Evolutionary conservation across 2,329 filamentous ascomycete species (phyloP), one percentile per base, ranked within the genome.

Genomic region (Trichophyton schoenleinii): DNA sequence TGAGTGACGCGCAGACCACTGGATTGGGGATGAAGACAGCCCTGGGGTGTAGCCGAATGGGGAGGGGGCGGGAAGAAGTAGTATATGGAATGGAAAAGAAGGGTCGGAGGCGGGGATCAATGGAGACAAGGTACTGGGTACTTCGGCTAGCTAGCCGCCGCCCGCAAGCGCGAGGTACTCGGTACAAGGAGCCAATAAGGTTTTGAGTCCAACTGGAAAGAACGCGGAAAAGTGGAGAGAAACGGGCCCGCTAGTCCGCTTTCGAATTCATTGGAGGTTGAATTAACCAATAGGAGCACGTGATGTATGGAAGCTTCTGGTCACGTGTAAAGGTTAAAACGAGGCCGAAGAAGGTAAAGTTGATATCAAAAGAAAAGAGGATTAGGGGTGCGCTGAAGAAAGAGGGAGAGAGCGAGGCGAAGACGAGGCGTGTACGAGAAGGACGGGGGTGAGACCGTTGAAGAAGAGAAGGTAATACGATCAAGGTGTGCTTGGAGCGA

Each of bases 11-110:
- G 46, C 8, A 22, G 5, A 25, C 46, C 20, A 22, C 25, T 9
- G 13, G 15, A 15, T 3, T 18, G 31, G 34, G n/a, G 28, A 22
- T 31, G 22, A 36, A n/a, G 52, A 55, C 20, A 18, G 52, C 28
- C 28, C 31, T 55, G 52, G 28, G 34, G 25, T 18, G 11, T 18
- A 25, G 28, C 13, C 6, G 52, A 34, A 36, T 38, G 34, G 34
- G 8, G 28, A 6, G 28, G 7, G n/a, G 28, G 28, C 22, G 22
- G 49, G 49, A 53, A 3, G 20, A 34, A n/a, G 49, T 38, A n/a
- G 28, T 55, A 58, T 36, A 36, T 42, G 34, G 55, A 48, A 44
- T 55, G 28, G 63, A 58, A 65, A 64, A 63, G 66, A 64, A 61
- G 58, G 31, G 46, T 55, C 61, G 55, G 57, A 59, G 59, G 41